Base-by-base conservation (phyloP, 495 filamentous ascomycete species). In the Daldinia concentrica region DNA sequence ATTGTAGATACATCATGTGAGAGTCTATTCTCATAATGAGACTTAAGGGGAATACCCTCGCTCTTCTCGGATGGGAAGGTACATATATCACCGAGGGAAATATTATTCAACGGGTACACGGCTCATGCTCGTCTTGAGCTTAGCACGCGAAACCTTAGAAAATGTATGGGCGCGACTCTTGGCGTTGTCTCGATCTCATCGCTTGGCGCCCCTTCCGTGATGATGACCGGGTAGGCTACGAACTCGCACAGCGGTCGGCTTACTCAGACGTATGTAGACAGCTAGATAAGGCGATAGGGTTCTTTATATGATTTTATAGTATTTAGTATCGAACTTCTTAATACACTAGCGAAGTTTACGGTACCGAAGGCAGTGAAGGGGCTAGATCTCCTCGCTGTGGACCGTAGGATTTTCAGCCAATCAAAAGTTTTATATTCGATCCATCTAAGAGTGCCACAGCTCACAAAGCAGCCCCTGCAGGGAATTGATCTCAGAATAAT, bases 201-300 rank as follows among this genome's bases (percentile, higher is more conserved):
- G 11, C 68, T 71, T 71, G 68, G 68, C 68, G 7, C 58, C 57
- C 62, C 68, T 56, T 58, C 39, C 43, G 30, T 58, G 62, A 62
- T 48, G 17, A 14, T 26, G 39, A 64, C 17, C 41, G 24, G 6
- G 17, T 52, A 48, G 6, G 17, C 8, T 48, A 34, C 43, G 11
- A 48, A 17, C 7, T 19, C 43, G 2, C 7, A 9, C 17, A 19
- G 8, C 1, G 6, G 50, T 52, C 50, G 11, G 50, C 50, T 30
- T 30, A 30, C 50, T 9, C 9, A 52, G 12, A 6, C 4, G 15
- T 11, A 17, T 5, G 41, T 45, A 29, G 8, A 29, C 12, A n/a
- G 24, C 15, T 19, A 12, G 17, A 48, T 11, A 48, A 24, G 3
- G 9, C n/a, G 43, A 48, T 48, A 48, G 9, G 19, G 19, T 3